Conservation (phyloP, 1,284 basidiomycete genomes). For the Pholiota adiposa region DNA sequence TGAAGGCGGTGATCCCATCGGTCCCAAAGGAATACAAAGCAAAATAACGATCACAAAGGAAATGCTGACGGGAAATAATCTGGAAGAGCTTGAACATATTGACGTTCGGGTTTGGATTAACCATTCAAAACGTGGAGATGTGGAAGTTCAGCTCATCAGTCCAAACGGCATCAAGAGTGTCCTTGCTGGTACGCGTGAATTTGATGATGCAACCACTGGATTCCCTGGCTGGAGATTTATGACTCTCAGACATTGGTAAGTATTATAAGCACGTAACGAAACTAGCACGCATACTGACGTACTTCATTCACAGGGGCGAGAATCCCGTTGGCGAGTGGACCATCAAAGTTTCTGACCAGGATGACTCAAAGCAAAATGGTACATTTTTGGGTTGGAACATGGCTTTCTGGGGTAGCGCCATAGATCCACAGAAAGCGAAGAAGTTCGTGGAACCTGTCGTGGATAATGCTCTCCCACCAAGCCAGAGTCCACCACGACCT, state of each 20-base stretch:
- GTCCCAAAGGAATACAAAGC: slow-evolving; percentile 67
- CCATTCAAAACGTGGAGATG: slow-evolving; percentile 87
- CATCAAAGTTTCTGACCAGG: slow-evolving; percentile 81
- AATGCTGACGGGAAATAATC: slow-evolving; percentile 77
- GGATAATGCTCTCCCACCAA: slow-evolving; percentile 59
- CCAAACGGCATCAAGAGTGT: slow-evolving; percentile 89
- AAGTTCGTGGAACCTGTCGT: slow-evolving; percentile 65
- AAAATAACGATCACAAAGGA: slow-evolving; percentile 74
- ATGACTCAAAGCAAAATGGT: slow-evolving; percentile 59
- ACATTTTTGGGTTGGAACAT: slow-evolving; percentile 93
- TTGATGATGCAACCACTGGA: slow-evolving; percentile 74
- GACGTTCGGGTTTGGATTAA: slow-evolving; percentile 93
- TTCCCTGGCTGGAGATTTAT: slow-evolving; percentile 97
- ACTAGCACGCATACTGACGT: slow-evolving; percentile 1
- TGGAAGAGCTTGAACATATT: slow-evolving; percentile 90
- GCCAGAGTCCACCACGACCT: slow-evolving; percentile 33
- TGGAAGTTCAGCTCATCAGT: slow-evolving; percentile 89
- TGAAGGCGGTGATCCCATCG: slow-evolving; percentile 70
- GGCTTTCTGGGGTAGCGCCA: slow-evolving; percentile 87
- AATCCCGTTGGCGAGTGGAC: slow-evolving; percentile 92
- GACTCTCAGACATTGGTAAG: slow-evolving; percentile 96
- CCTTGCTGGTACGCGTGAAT: slow-evolving; percentile 73
- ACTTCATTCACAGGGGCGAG: slow-evolving; percentile 74
- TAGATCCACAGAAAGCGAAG: slow-evolving; percentile 73
- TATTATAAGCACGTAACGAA: slow-evolving; percentile 4